These are phyloP conservation scores for Lactifluus rugatus DNA, from an alignment of 768 basidiomycete genomes.

Conservation along the genomic window DNA sequence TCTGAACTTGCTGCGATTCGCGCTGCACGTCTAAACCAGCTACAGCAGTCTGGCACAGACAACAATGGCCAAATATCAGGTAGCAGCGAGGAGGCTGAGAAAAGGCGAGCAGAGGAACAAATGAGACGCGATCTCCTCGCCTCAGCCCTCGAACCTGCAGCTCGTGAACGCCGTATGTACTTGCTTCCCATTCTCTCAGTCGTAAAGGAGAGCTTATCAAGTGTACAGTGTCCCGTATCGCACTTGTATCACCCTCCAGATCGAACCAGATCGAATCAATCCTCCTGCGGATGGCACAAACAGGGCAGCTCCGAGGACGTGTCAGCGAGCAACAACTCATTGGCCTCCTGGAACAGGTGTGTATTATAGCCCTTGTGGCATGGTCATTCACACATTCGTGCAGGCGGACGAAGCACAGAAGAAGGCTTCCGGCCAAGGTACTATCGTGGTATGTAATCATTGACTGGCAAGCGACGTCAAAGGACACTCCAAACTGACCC, in stretches of 20 bases:
- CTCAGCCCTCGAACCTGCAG: slow-evolving; percentile 18
- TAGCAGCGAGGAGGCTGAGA: slow-evolving; percentile 39
- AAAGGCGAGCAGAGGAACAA: slow-evolving; percentile 50
- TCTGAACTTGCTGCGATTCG: slow-evolving; percentile 37
- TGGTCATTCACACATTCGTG: not conserved
- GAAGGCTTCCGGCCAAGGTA: slow-evolving; percentile 28
- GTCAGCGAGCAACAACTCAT: slow-evolving; percentile 79
- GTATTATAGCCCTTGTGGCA: slow-evolving; percentile 9
- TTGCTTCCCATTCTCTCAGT: not conserved
- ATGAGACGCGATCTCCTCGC: slow-evolving; percentile 53
- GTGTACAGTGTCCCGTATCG: slow-evolving; percentile 68
- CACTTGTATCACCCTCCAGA: slow-evolving; percentile 75
- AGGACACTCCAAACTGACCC: not conserved
- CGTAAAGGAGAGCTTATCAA: not conserved
- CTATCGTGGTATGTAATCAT: slow-evolving; percentile 33
- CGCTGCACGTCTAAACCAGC: slow-evolving; percentile 34
- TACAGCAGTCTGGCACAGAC: slow-evolving; percentile 24
- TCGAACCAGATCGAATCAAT: slow-evolving; percentile 74
- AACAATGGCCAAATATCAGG: slow-evolving; percentile 30
- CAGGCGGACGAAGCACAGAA: slow-evolving; percentile 38
- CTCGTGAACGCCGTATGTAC: slow-evolving; percentile 18
- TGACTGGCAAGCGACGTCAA: not conserved
- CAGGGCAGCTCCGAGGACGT: slow-evolving; percentile 66
- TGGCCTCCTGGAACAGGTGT: slow-evolving; percentile 78
- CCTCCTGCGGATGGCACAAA: slow-evolving; percentile 73